Evolutionary conservation across 768 basidiomycete species (phyloP), one percentile per base, ranked within the genome.

Genomic region (Albatrellus ellisii): DNA sequence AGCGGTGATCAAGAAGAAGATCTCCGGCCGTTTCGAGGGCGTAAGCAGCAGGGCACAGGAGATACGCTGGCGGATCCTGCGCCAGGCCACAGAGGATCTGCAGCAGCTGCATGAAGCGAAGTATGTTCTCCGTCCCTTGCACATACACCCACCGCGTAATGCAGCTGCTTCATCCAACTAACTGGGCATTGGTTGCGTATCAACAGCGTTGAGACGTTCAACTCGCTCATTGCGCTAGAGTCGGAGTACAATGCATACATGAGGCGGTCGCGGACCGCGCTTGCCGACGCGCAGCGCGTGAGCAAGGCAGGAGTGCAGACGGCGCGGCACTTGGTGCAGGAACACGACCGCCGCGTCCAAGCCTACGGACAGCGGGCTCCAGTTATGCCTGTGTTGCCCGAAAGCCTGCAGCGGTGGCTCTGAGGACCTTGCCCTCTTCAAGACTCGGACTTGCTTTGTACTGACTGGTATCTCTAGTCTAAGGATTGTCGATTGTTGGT

Each of bases 11-110:
- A 42, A 45, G 26, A 33, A 12, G 24, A 49, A 49, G 26, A 20
- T 51, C 26, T 29, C 32, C 7, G 20, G 25, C 20, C 43, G 50
- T 29, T 51, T 51, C 15, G 44, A 49, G n/a, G 43, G 44, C 22
- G 10, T 49, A 14, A 36, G 39, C 22, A 34, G 12, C n/a, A 34
- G 40, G 17, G 36, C 32, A 8, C 34, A 38, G 14, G 31, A 43
- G 33, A 41, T 49, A 15, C 50, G 42, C 20, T 36, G 26, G 27
- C 50, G 33, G 2, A 43, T 49, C 20, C 26, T 51, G n/a, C 34
- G 32, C 6, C 42, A 51, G 28, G 40, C 44, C 2, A 32, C 38
- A 31, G 27, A 31, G 6, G 50, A 51, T 18, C 21, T 49, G 44
- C 39, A 10, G 7, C 36, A 24, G 7, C 11, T 51, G n/a, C 40